Conservation (phyloP, 805 yeast genomes). For the Saccharomyces mikatae region DNA sequence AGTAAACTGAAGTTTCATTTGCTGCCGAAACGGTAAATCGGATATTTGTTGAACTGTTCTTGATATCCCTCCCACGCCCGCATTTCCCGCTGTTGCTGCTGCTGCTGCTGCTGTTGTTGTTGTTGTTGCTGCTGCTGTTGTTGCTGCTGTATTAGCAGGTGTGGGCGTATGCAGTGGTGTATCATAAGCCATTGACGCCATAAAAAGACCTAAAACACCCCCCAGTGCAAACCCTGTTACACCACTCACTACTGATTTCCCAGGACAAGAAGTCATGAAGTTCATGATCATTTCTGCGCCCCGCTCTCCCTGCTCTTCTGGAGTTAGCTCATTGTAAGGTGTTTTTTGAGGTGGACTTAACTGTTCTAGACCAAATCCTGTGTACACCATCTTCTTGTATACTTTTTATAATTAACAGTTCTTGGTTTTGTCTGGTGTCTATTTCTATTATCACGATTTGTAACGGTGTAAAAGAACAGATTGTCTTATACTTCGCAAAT, state of each 20-base stretch:
- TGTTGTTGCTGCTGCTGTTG: too few relatives aligned
- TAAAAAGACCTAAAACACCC: slow-evolving; percentile 90
- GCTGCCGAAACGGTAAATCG: slow-evolving; percentile 86
- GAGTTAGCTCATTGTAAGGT: slow-evolving; percentile 64
- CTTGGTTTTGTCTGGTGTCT: not conserved
- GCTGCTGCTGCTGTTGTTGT: not conserved
- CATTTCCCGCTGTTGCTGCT: slow-evolving; percentile 3
- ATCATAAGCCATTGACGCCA: slow-evolving; percentile 58
- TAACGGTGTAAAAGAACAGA: not conserved
- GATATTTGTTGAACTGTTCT: slow-evolving; percentile 46
- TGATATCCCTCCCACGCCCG: slow-evolving; percentile 13
- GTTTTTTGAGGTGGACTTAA: slow-evolving; percentile 36
- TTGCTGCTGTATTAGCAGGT: slow-evolving; percentile 9
- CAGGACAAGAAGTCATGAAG: slow-evolving; percentile 90
- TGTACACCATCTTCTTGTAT: slow-evolving; percentile 28
- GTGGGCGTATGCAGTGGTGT: slow-evolving; percentile 32
- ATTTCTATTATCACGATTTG: not conserved
- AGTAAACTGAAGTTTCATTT: slow-evolving; percentile 78
- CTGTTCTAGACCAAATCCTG: slow-evolving; percentile 37
- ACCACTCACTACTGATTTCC: slow-evolving; percentile 85
- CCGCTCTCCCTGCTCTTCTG: slow-evolving; percentile 85
- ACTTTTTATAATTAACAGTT: not conserved
- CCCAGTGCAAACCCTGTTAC: slow-evolving; percentile 91
- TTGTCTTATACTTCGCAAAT: not conserved
- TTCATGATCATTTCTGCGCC: slow-evolving; percentile 80